Evolutionary conservation across 1,284 basidiomycete genomes (phyloP), one percentile per base, ranked within the genome.

Genomic region (Apiotrichum gamsii): DNA sequence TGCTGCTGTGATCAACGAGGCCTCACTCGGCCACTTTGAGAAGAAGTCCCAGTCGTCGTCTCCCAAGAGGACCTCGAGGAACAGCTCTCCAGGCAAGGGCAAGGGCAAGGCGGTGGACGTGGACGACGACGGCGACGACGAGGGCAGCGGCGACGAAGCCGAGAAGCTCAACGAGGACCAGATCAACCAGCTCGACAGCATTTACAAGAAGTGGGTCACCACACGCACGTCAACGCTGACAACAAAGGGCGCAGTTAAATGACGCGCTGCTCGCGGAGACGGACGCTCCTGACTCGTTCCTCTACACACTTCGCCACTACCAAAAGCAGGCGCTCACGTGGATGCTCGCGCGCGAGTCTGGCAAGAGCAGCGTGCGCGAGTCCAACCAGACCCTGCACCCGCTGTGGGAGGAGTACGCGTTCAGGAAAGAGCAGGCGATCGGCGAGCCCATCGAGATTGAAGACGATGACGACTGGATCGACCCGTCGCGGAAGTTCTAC

Each of bases 301-400:
- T 81, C 0, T 77, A 96, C 39, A 83, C 77, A 0, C 72, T 97
- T 23, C 81, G 90, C 37, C 81, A 82, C 24, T 98, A 98, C 71
- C 94, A 97, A 64, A 95, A 91, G 62, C 93, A 98, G 69, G 93
- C 91, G 3, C 75, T 97, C 43, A 76, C 75, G 80, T 98, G 94
- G 93, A 93, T 97, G 91, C 77, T 82, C 55, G 87, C 84, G 1
- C 79, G 93, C 57, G 94, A 96, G 72, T 80, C 77, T 1, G 85
- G 84, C 2, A 76, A 80, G 19, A 75, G 76, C 51, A 80, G 83
- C 42, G 83, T 84, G 16, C 80, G 87, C 40, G 82, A 87, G 20
- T 47, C 48, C 20, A 56, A 56, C 58, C 77, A 76, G 8, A 83
- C 85, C 2, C 83, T 97, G 76, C 90, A 98, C 72, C 94, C 94